phyloP scores from a whole-genome alignment of 106 monocot genomes.

The Platanthera zijinensis region DNA sequence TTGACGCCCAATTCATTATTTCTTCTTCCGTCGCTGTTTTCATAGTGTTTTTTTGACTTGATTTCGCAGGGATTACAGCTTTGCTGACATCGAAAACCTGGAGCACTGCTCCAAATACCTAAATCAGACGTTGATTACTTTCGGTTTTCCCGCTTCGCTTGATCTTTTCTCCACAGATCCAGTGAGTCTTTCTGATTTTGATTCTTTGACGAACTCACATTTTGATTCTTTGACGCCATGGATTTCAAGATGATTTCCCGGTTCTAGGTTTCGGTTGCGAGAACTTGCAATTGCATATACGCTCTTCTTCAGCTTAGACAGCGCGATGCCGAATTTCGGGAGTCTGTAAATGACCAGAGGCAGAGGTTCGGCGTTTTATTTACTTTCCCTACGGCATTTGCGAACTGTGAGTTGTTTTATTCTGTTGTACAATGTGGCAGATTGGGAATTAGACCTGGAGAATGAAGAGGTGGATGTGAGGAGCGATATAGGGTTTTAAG shows the following conservation, averaged over 20 bases:
- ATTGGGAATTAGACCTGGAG: no score
- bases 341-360: constrained; percentile 74
- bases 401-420: background rate
- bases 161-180: constrained; percentile 91
- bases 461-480: no score
- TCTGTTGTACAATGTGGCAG: background rate
- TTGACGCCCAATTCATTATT: background rate
- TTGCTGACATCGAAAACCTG: constrained; percentile 73
- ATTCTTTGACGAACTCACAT: background rate
- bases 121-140: constrained; percentile 92
- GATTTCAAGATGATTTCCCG: background rate
- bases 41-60: constrained; percentile 10
- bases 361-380: constrained; percentile 52
- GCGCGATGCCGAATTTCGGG: constrained; percentile 85
- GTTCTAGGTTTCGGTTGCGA: constrained; percentile 80
- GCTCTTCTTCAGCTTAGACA: constrained; percentile 87
- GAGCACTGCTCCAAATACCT: constrained; percentile 96
- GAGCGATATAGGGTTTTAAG: no score
- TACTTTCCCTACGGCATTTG: background rate
- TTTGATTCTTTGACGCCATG: background rate
- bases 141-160: constrained; percentile 94
- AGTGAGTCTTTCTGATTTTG: constrained; percentile 21
- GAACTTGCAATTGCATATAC: constrained; percentile 97
- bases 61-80: constrained; percentile 55
- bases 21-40: background rate